Evolutionary conservation across 306 rosid species (phyloP).

Genomic region (Geum urbanum): DNA sequence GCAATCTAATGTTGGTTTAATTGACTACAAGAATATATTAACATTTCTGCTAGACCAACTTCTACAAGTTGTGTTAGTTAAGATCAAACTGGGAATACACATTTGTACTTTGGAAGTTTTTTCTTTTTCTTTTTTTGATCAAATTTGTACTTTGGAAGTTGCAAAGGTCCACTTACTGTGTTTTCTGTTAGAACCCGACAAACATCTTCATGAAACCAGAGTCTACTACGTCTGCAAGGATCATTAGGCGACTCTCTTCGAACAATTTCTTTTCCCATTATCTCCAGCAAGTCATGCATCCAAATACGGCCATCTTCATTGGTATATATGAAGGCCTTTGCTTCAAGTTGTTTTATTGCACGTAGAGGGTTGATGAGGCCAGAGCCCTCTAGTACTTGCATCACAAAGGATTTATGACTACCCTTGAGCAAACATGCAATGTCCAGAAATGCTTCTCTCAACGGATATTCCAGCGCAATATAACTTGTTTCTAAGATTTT

Average conservation of each 20-base stretch:
- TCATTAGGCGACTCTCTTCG: conserved; percentile 2
- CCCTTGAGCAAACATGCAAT: conserved; percentile 42
- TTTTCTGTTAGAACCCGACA: not conserved
- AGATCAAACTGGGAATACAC: too few relatives aligned
- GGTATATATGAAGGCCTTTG: too few relatives aligned
- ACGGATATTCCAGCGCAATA: conserved; percentile 24
- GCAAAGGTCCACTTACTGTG: not conserved
- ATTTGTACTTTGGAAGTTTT: too few relatives aligned
- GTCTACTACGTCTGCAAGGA: conserved; percentile 21
- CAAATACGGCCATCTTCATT: not conserved
- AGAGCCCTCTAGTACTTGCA: conserved; percentile 29
- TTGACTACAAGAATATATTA: too few relatives aligned
- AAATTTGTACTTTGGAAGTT: too few relatives aligned
- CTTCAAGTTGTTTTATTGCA: not conserved
- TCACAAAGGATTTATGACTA: conserved; percentile 11
- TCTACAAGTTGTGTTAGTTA: too few relatives aligned
- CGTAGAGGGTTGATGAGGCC: conserved; percentile 23
- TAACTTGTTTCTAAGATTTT: conserved; percentile 1
- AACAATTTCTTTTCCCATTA: conserved; percentile 35
- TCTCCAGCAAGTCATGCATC: conserved; percentile 35
- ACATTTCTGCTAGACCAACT: too few relatives aligned
- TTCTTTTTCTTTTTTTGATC: too few relatives aligned
- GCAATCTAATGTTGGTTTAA: not conserved
- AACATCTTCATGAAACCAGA: conserved; percentile 36
- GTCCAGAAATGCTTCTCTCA: conserved; percentile 26